Evolutionary conservation across 148 eudicot species (phyloP).

Genomic region (Vaccinium macrocarpon): DNA sequence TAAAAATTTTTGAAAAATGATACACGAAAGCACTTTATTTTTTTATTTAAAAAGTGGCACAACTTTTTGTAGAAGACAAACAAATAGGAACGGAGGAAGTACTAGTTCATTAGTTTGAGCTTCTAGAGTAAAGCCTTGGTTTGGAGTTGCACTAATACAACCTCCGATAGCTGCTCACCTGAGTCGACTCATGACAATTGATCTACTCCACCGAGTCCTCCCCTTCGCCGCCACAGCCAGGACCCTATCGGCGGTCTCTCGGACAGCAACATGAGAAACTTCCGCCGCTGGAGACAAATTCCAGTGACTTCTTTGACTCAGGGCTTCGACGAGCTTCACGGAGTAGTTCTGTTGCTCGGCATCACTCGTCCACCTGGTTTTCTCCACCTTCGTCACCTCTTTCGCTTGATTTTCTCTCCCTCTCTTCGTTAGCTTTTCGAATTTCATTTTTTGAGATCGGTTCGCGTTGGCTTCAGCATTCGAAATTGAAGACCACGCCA

Average conservation of each 20-base stretch:
- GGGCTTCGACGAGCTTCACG: slow-evolving; percentile 55
- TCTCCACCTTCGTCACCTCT: background rate
- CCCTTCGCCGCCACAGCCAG: slow-evolving; percentile 75
- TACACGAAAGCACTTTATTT: too few species aligned
- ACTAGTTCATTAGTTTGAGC: too few species aligned
- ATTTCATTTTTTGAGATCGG: slow-evolving; percentile 27
- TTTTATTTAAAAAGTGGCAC: too few species aligned
- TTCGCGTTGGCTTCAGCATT: slow-evolving; percentile 43
- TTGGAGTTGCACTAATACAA: too few species aligned
- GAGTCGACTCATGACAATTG: slow-evolving; percentile 59
- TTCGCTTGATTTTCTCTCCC: slow-evolving; percentile 28
- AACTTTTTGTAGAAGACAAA: too few species aligned
- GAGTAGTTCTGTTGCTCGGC: slow-evolving; percentile 66
- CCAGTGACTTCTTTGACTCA: slow-evolving; percentile 33
- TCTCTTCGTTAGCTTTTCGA: slow-evolving; percentile 12
- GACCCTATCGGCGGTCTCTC: slow-evolving; percentile 64
- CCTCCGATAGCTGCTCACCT: background rate
- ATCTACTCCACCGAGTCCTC: slow-evolving; percentile 82
- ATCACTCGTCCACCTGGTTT: slow-evolving; percentile 60
- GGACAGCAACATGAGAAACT: slow-evolving; percentile 32
- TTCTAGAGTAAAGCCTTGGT: too few species aligned
- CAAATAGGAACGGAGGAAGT: too few species aligned
- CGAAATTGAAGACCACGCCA: slow-evolving; percentile 28
- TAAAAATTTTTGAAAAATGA: too few species aligned
- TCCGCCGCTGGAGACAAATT: slow-evolving; percentile 32